Base-by-base conservation (phyloP, 441 rosid genomes). In the Pelargonium cotyledonis region DNA sequence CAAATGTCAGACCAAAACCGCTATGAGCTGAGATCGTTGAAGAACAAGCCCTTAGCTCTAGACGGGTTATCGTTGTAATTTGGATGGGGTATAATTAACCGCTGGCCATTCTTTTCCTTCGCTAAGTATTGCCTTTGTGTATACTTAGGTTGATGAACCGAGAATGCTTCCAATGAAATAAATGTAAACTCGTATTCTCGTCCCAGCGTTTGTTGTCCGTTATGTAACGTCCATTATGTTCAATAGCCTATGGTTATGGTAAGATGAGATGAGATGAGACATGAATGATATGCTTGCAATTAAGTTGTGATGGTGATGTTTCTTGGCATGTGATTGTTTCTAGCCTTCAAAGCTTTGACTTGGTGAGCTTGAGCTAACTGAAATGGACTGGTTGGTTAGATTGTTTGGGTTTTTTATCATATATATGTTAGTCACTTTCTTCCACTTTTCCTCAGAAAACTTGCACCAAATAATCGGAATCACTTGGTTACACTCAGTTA, bases 121-220 rank as follows among this genome's bases (percentile, higher is more conserved):
- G 51, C 40, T 8, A 61, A 31, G 38, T 31, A 31, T 31, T 31
- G 38, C 38, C 5, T 29, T 29, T 77, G 73, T 75, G 69, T 43
- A 70, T 70, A 74, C 73, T 55, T 53, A 21, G 77, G 73, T 72
- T 57, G 35, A 70, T 49, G 82, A 72, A 69, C 70, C 14, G 38
- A 66, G 78, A 68, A 64, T 65, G 49, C 70, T 19, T 67, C 72
- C 68, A 53, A 38, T 19, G 71, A 43, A 71, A 73, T 75, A 82
- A 79, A 75, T 71, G 81, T 29, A 31, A 51, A 51, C 64, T 71
- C 72, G 46, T 63, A 51, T 31, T 31, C 38, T 4, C n/a, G n/a
- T n/a, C n/a, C n/a, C n/a, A n/a, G n/a, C n/a, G n/a, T n/a, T n/a
- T n/a, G n/a, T n/a, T n/a, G n/a, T n/a, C n/a, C n/a, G n/a, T n/a